Percentiles rank a stretch among this genome's conserved stretches.
These are phyloP conservation scores for Herpotrichia juniperi DNA, from an alignment of 2,329 filamentous ascomycete species.

Conservation along the genomic window DNA sequence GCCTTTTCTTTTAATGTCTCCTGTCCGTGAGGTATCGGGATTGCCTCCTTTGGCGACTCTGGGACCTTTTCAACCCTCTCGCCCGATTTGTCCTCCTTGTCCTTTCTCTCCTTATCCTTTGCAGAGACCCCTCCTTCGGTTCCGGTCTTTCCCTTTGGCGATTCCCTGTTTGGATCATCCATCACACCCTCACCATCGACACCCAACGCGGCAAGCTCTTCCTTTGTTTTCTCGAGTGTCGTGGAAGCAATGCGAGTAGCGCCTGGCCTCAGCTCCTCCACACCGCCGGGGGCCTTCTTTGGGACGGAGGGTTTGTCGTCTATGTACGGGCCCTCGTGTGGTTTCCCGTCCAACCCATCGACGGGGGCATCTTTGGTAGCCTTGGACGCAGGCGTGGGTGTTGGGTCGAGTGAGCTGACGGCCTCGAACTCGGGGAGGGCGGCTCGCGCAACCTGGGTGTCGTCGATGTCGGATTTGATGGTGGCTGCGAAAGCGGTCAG, in stretches of 20 bases:
- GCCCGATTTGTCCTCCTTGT: slow-evolving; percentile 68
- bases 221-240: slow-evolving; percentile 35
- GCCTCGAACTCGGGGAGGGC: slow-evolving; percentile 30
- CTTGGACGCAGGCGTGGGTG: slow-evolving; percentile 35
- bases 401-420: slow-evolving; percentile 21
- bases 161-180: slow-evolving; percentile 80
- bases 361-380: slow-evolving; percentile 84
- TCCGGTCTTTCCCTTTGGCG: slow-evolving; percentile 84
- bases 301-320: slow-evolving; percentile 52
- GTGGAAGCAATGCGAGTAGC: slow-evolving; percentile 29
- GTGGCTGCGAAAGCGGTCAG: slow-evolving; percentile 62
- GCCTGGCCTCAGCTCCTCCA: slow-evolving; percentile 46
- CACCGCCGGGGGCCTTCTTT: slow-evolving; percentile 38
- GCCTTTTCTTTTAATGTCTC: slow-evolving; percentile 56
- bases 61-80: slow-evolving; percentile 76
- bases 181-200: slow-evolving; percentile 78
- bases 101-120: slow-evolving; percentile 78
- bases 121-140: slow-evolving; percentile 89
- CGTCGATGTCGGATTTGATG: slow-evolving; percentile 43
- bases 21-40: slow-evolving; percentile 78
- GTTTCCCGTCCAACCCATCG: slow-evolving; percentile 92
- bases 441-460: slow-evolving; percentile 36
- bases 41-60: slow-evolving; percentile 82
- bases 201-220: slow-evolving; percentile 51
- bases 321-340: slow-evolving; percentile 83